A percentile compares a stretch with the other conserved stretches of the same genome.
Conservation (phyloP, 805 yeast genomes). For the Wickerhamomyces alni region DNA sequence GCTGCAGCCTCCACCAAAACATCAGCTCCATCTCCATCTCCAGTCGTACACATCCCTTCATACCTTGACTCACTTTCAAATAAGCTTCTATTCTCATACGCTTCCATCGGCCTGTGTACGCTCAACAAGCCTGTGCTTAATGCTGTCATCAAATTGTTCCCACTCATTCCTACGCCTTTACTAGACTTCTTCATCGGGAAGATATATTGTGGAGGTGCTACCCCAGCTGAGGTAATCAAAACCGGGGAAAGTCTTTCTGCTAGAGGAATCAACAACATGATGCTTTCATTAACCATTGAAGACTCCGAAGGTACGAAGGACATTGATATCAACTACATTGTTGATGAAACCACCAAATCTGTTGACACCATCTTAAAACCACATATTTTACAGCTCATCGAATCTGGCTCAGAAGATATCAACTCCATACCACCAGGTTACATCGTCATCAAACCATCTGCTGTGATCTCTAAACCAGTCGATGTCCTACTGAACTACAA, state of each 20-base stretch:
- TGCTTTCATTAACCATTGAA: conserved; percentile 91
- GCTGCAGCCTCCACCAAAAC: not conserved
- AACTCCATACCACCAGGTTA: conserved; percentile 84
- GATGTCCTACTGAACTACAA: conserved; percentile 58
- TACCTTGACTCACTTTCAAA: conserved; percentile 50
- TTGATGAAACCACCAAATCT: conserved; percentile 58
- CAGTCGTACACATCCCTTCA: not conserved
- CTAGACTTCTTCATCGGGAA: conserved; percentile 72
- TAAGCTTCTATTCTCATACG: conserved; percentile 55
- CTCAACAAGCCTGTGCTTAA: conserved; percentile 56
- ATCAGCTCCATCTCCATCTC: not conserved
- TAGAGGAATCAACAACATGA: conserved; percentile 87
- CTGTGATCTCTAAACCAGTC: conserved; percentile 73
- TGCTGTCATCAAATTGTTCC: conserved; percentile 58
- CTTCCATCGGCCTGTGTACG: conserved; percentile 66
- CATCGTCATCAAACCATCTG: conserved; percentile 91
- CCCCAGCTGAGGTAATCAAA: conserved; percentile 55
- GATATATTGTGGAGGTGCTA: conserved; percentile 88
- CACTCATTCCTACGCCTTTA: conserved; percentile 65
- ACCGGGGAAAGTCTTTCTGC: conserved; percentile 63
- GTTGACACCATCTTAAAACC: conserved; percentile 65
- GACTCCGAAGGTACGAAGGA: conserved; percentile 77
- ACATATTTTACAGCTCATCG: conserved; percentile 57
- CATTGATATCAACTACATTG: conserved; percentile 51
- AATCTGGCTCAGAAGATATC: conserved; percentile 34